Evolutionary conservation across 1,284 basidiomycete genomes (phyloP).

Genomic region (Ceratobasidium sp.): DNA sequence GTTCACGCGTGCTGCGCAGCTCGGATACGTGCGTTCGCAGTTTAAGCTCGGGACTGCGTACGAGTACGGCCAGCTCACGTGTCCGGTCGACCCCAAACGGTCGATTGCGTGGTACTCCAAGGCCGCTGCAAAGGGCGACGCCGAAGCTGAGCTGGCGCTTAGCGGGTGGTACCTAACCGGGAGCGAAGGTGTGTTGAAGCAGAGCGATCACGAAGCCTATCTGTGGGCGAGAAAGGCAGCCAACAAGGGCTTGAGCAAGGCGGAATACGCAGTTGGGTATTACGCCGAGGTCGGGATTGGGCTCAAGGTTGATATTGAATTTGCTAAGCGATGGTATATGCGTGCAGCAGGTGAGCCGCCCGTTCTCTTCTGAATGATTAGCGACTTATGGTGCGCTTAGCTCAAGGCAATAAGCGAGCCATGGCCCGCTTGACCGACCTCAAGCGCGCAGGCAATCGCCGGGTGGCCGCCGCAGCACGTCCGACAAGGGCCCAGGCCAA

Average conservation of each 20-base stretch:
- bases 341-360: constrained; percentile 83
- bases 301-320: constrained; percentile 92
- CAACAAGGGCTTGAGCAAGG: constrained; percentile 91
- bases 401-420: constrained; percentile 92
- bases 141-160: constrained; percentile 93
- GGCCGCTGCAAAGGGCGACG: constrained; percentile 93
- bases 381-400: constrained; percentile 52
- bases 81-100: constrained; percentile 89
- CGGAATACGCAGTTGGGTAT: constrained; percentile 96
- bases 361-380: constrained; percentile 12
- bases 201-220: constrained; percentile 97
- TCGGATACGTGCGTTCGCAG: constrained; percentile 93
- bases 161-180: constrained; percentile 98
- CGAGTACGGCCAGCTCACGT: constrained; percentile 90
- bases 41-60: constrained; percentile 95
- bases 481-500: constrained; percentile 92
- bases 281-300: constrained; percentile 99
- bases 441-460: constrained; percentile 78
- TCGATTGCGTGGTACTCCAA: constrained; percentile 99
- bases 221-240: constrained; percentile 94
- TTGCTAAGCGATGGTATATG: constrained; percentile 99
- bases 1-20: constrained; percentile 90
- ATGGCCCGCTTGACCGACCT: constrained; percentile 95
- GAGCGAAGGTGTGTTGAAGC: constrained; percentile 94
- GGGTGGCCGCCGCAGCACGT: constrained; percentile 68